Evolutionary conservation across 2,329 filamentous ascomycete genomes (phyloP), one percentile per base, ranked within the genome.

Genomic region (Fusarium sp.): DNA sequence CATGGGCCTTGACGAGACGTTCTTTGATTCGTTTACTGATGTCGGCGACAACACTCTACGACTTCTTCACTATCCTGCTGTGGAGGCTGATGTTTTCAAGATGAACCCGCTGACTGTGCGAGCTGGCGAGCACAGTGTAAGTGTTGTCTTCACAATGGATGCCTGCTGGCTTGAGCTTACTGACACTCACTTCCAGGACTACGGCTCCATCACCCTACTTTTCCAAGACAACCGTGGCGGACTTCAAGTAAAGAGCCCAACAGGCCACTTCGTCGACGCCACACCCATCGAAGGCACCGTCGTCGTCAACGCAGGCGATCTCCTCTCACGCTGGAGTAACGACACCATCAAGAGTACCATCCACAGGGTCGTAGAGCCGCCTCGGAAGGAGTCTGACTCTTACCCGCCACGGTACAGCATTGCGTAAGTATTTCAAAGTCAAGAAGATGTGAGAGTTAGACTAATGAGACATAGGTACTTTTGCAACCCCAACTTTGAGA

Each of bases 291-390:
- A 89, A 34, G 90, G 89, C 59, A 93, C 93, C 0, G 90, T 96
- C 40, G 92, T 97, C 10, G 87, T 97, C 69, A 97, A 97, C 75
- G 93, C 93, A 0, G 94, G 93, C 1, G 94, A 97, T 77, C 78
- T 97, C 71, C 82, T 97, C 54, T 90, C 92, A 1, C 85, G 93
- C 57, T 97, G 93, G 94, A 93, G 91, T 69, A 97, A 97, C 76
- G 93, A 96, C 75, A 91, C 87, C 4, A 97, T 97, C 81, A 93
- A 91, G 81, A 95, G 91, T 76, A 97, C 94, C 4, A 88, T 93
- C 65, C 94, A 97, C 79, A 89, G 93, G 10, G 94, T 97, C 1
- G 92, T 97, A 5, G 92, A 97, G 81, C 94, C 94, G 2, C 91
- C 92, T 1, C 82, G 83, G 14, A 84, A 84, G 4, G 82, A 81